Percentiles rank a stretch among this genome's conserved stretches.
These are phyloP conservation scores for Chaetomium olivaceum DNA, from an alignment of 2,329 filamentous ascomycete species.

Conservation along the genomic window DNA sequence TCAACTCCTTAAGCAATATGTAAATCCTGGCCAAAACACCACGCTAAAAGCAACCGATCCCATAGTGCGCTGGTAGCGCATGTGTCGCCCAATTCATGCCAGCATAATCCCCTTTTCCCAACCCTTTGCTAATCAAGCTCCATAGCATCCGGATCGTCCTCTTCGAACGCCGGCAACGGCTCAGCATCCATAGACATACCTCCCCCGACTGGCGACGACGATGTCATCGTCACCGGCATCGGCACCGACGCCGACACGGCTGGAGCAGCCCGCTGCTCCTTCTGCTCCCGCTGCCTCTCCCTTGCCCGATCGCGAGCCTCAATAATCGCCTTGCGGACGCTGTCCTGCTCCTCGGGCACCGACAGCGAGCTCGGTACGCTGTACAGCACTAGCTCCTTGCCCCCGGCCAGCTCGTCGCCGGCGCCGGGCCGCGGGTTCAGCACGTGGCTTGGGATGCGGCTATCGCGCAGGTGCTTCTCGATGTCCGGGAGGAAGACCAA, in stretches of 20 bases:
- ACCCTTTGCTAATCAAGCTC: constrained; percentile 28
- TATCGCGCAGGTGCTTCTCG: constrained; percentile 72
- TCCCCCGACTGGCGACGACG: background rate
- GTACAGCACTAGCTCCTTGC: constrained; percentile 81
- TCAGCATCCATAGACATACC: constrained; percentile 4
- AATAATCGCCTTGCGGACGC: constrained; percentile 78
- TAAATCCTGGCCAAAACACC: constrained; percentile 5
- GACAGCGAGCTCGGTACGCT: constrained; percentile 74
- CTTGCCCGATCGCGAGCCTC: constrained; percentile 72
- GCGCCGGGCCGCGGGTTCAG: constrained; percentile 58
- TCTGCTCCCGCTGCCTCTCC: constrained; percentile 54
- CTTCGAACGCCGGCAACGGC: background rate
- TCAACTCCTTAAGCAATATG: background rate
- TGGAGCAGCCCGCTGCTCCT: constrained; percentile 29
- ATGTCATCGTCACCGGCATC: background rate
- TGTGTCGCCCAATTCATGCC: background rate
- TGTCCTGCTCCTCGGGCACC: constrained; percentile 72
- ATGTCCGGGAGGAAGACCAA: constrained; percentile 84
- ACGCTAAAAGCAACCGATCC: constrained; percentile 17
- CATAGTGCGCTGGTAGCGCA: background rate
- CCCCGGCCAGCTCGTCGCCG: constrained; percentile 50
- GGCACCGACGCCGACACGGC: constrained; percentile 6
- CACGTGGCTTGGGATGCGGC: constrained; percentile 68
- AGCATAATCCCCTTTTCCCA: background rate
- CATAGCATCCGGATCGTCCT: constrained; percentile 32